A percentile compares a stretch with the other conserved stretches of the same genome.
These are phyloP conservation scores for Trypanosoma melophagium DNA, from an alignment of 208 protist species.

Conservation along the genomic window DNA sequence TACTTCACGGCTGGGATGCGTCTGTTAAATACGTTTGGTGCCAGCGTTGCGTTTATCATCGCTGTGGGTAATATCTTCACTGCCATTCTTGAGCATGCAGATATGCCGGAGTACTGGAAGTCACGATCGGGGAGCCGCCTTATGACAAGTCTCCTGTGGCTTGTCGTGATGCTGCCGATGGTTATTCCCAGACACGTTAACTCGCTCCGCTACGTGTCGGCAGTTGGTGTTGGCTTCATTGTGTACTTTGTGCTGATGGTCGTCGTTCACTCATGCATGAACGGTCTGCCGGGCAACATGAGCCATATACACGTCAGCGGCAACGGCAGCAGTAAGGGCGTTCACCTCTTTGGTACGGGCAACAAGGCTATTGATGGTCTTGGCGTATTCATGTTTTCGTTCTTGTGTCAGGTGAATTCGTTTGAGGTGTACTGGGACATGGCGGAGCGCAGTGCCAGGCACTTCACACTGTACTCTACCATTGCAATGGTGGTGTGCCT, in stretches of 20 bases:
- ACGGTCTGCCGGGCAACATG: conserved; percentile 30
- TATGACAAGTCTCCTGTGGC: conserved; percentile 47
- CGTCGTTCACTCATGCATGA: conserved; percentile 43
- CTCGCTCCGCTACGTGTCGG: conserved; percentile 57
- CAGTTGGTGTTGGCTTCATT: conserved; percentile 50
- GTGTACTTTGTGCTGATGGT: conserved; percentile 59
- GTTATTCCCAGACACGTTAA: conserved; percentile 59
- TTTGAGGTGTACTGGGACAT: conserved; percentile 52
- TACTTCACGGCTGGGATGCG: conserved; percentile 41
- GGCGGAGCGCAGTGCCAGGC: too few species aligned
- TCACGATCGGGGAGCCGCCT: conserved; percentile 38
- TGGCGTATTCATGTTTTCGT: conserved; percentile 54
- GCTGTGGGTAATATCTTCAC: conserved; percentile 43
- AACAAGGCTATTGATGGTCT: conserved; percentile 27
- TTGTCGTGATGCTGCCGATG: conserved; percentile 65
- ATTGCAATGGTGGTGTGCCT: too few species aligned
- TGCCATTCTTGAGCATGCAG: conserved; percentile 31
- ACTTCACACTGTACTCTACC: too few species aligned
- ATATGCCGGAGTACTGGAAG: conserved; percentile 24
- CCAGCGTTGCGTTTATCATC: conserved; percentile 59
- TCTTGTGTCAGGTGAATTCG: conserved; percentile 55
- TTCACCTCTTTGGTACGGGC: conserved; percentile 18
- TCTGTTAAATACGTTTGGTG: conserved; percentile 40
- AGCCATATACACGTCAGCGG: not conserved
- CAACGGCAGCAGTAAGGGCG: not conserved